These are phyloP conservation scores for Lactifluus echinatus DNA, from an alignment of 768 basidiomycete species.

Conservation along the genomic window DNA sequence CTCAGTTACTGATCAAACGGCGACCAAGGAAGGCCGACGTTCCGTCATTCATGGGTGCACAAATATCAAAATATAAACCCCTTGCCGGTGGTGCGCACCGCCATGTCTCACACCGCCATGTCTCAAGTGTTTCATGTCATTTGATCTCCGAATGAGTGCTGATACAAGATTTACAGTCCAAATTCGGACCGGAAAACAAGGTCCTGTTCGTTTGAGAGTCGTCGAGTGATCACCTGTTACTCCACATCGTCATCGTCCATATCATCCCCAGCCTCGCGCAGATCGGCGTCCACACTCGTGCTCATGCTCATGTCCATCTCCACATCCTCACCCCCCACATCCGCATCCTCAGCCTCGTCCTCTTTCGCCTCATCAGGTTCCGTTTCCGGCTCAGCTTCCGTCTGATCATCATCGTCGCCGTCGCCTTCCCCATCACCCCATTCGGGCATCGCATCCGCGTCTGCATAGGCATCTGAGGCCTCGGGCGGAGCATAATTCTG, in stretches of 20 bases:
- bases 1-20: too few species aligned
- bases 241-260: conserved; percentile 2
- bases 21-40: too few species aligned
- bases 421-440: conserved; percentile 28
- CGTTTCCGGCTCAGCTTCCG: not conserved
- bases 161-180: too few species aligned
- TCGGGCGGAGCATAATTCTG: not conserved
- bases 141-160: too few species aligned
- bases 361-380: not conserved
- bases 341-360: not conserved
- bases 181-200: too few species aligned
- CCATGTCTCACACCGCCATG: too few species aligned
- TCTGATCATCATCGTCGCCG: conserved; percentile 21
- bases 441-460: conserved; percentile 22
- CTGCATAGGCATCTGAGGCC: conserved; percentile 9
- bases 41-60: too few species aligned
- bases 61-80: too few species aligned
- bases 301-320: conserved; percentile 8
- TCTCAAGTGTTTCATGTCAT: too few species aligned
- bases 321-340: conserved; percentile 1
- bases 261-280: not conserved
- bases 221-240: not conserved
- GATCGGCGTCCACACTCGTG: not conserved
- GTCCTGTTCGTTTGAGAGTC: too few species aligned
- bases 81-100: too few species aligned